phyloP scores from a whole-genome alignment of 768 basidiomycete genomes.

The Russula earlei region DNA sequence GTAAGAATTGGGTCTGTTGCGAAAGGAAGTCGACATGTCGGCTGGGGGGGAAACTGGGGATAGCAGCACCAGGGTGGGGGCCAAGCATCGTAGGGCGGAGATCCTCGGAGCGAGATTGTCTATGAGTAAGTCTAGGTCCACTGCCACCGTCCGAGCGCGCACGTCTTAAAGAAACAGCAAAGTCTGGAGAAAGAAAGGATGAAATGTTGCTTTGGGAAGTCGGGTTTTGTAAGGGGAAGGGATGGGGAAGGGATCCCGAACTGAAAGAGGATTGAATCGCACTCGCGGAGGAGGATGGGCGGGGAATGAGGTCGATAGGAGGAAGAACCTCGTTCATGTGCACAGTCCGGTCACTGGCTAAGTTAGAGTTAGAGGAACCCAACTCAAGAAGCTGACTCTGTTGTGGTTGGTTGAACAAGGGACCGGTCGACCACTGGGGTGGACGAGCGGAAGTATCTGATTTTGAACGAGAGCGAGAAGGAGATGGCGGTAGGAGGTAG shows the following conservation, averaged over 20 bases:
- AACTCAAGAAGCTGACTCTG: not conserved
- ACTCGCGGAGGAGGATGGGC: conserved; percentile 15
- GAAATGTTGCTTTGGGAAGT: conserved; percentile 8
- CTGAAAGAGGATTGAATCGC: conserved; percentile 16
- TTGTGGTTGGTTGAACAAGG: conserved; percentile 3
- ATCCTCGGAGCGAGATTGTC: conserved; percentile 58
- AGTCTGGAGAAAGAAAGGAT: conserved; percentile 29
- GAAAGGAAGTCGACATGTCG: conserved; percentile 36
- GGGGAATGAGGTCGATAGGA: conserved; percentile 9
- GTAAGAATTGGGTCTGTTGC: conserved; percentile 31
- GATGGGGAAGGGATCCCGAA: conserved; percentile 9
- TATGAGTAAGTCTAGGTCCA: conserved; percentile 22
- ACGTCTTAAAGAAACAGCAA: conserved; percentile 35
- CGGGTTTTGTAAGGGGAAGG: conserved; percentile 12
- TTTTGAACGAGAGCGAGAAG: conserved; percentile 19
- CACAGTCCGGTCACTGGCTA: not conserved
- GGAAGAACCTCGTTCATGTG: conserved; percentile 17
- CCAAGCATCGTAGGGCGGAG: conserved; percentile 33
- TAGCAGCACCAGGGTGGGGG: conserved; percentile 17
- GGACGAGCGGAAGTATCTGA: conserved; percentile 18
- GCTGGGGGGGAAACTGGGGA: conserved; percentile 22
- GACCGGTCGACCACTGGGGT: conserved; percentile 11
- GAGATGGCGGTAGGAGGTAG: conserved; percentile 18
- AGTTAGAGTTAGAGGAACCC: not conserved
- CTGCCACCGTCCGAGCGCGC: conserved; percentile 40